Conservation (phyloP, 495 filamentous ascomycete genomes). For the Talaromyces ruber region DNA sequence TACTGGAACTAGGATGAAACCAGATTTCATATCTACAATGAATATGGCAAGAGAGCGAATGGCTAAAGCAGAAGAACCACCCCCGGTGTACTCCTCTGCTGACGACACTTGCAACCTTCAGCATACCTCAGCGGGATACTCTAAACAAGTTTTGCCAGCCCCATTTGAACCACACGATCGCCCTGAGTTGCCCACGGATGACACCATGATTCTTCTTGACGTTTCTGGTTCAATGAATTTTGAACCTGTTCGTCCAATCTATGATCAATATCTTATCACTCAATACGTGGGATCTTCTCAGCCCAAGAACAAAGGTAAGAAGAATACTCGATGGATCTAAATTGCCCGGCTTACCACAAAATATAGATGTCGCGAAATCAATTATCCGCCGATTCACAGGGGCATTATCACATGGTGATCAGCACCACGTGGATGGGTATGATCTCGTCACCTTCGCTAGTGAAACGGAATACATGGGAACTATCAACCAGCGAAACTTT, state of each 20-base stretch:
- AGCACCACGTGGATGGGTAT: constrained; percentile 25
- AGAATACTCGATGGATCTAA: background rate
- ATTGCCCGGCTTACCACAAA: background rate
- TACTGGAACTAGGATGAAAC: constrained; percentile 26
- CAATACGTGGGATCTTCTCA: constrained; percentile 25
- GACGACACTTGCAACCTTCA: constrained; percentile 33
- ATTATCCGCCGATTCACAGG: constrained; percentile 35
- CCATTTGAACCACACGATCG: constrained; percentile 25
- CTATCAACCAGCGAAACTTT: constrained; percentile 28
- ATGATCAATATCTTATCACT: constrained; percentile 34
- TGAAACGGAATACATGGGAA: constrained; percentile 25
- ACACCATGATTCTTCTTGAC: constrained; percentile 40
- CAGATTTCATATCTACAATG: constrained; percentile 32
- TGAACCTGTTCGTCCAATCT: constrained; percentile 29
- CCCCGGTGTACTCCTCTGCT: constrained; percentile 25
- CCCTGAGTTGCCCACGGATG: constrained; percentile 25
- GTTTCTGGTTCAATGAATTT: constrained; percentile 39
- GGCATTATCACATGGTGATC: constrained; percentile 36
- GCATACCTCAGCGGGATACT: constrained; percentile 30
- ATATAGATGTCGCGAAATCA: constrained; percentile 31
- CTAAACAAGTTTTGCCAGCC: constrained; percentile 32
- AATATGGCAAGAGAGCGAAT: constrained; percentile 32
- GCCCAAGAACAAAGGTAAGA: constrained; percentile 37
- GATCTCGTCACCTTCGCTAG: constrained; percentile 33
- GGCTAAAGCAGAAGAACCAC: constrained; percentile 30